Evolutionary conservation across 2,329 filamentous ascomycete genomes (phyloP), one percentile per base, ranked within the genome.

Genomic region (Diaporthe ilicicola): DNA sequence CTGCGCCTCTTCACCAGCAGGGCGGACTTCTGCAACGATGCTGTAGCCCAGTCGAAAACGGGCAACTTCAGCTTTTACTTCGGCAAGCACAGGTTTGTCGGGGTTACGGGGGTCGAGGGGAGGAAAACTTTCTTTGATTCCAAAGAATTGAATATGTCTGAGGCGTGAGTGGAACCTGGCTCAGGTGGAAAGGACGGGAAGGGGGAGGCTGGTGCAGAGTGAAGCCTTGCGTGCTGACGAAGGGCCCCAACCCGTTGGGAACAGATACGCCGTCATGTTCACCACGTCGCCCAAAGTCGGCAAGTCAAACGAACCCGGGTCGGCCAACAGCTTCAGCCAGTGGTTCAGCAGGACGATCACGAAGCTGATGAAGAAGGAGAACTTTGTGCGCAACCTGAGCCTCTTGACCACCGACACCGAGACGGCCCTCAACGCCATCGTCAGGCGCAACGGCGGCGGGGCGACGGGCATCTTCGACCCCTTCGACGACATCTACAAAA

Each of bases 41-140:
- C 77, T 1, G 66, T 77, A 19, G 73, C 73, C 5, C 73, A 76
- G 13, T 80, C 81, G 0, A 71, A 76, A 15, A 83, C 81, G 1
- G 85, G 85, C 8, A 85, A 83, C 67, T 87, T 87, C 74, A 84
- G 82, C 73, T 88, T 87, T 76, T 84, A 84, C 72, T 78, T 84
- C 3, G 86, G 86, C 5, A 80, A 81, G 54, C 80, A 84, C 71
- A 81, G 79, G 2, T 76, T 88, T 22, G 76, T 88, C 5, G 84
- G 78, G 0, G 46, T 88, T 19, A 81, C 80, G 9, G 85, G 85
- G 4, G 74, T 78, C 4, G 80, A 83, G 48, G 81, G 78, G 5
- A 81, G 86, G 15, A 82, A 82, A 73, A 42, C 82, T 2, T 87
- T 85, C 75, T 85, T 85, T 62, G 85, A 88, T 34, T 82, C 78